phyloP scores from a whole-genome alignment of 495 filamentous ascomycete genomes.

The Lasiosphaeria ovina region DNA sequence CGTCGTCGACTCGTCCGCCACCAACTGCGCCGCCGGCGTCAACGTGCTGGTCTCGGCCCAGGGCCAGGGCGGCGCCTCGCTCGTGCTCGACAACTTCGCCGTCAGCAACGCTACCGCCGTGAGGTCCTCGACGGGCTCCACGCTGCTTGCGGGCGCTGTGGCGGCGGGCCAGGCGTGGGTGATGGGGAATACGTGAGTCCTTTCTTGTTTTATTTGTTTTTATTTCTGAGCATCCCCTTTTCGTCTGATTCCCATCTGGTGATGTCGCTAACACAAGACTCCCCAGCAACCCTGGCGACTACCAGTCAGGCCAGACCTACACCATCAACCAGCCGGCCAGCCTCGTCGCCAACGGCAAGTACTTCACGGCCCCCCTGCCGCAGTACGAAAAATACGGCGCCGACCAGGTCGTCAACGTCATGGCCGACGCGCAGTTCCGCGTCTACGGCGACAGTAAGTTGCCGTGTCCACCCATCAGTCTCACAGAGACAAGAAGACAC shows the following conservation, averaged over 20 bases:
- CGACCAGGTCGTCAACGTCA: conserved; percentile 39
- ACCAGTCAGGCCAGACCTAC: conserved; percentile 32
- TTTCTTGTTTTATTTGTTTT: not conserved
- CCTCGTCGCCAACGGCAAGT: conserved; percentile 34
- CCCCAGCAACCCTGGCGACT: conserved; percentile 23
- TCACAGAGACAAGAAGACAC: not conserved
- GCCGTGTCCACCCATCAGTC: not conserved
- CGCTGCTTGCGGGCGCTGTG: conserved; percentile 19
- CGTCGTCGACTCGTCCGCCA: conserved; percentile 49
- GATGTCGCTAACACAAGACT: conserved; percentile 1
- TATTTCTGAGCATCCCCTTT: not conserved
- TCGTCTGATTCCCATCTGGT: not conserved
- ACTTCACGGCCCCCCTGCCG: conserved; percentile 34
- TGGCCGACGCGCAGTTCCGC: conserved; percentile 34
- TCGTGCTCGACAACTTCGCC: conserved; percentile 53
- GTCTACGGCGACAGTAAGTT: conserved; percentile 35
- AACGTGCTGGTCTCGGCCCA: conserved; percentile 35
- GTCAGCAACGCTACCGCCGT: conserved; percentile 21
- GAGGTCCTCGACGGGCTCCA: conserved; percentile 19
- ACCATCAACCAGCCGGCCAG: conserved; percentile 25
- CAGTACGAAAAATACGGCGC: conserved; percentile 36
- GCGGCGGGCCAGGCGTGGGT: conserved; percentile 25
- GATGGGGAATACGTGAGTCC: conserved; percentile 28
- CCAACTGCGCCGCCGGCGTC: conserved; percentile 45
- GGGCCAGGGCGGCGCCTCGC: conserved; percentile 42